These are phyloP conservation scores for Cardiosporidium cionae DNA, from an alignment of 169 alveolate genomes.

Conservation along the genomic window DNA sequence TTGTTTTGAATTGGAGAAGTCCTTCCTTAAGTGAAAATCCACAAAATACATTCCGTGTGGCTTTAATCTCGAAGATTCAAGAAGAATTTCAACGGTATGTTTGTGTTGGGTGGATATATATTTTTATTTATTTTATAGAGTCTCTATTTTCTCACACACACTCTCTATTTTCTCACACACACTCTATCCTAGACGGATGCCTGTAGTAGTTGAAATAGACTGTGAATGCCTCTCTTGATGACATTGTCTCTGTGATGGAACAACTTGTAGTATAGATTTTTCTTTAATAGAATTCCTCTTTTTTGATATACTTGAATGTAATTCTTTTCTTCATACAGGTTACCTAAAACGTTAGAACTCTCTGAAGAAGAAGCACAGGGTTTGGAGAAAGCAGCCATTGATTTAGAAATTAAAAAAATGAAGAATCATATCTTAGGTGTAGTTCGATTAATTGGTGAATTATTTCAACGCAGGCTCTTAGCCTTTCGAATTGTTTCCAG, in stretches of 20 bases:
- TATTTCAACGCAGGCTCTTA: slow-evolving; percentile 70
- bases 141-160: no score
- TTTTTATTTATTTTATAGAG: no score
- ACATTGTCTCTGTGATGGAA: no score
- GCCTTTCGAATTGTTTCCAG: slow-evolving; percentile 71
- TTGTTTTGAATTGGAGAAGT: slow-evolving; percentile 6
- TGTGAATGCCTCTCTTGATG: no score
- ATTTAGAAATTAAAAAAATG: slow-evolving; percentile 41
- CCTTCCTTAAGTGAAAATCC: neutral
- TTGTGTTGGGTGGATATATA: no score
- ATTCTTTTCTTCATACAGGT: no score
- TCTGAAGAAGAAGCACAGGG: slow-evolving; percentile 42
- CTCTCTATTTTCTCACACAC: no score
- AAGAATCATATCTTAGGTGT: slow-evolving; percentile 75
- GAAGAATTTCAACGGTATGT: slow-evolving; percentile 25
- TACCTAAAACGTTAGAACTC: slow-evolving; percentile 40
- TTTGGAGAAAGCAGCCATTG: slow-evolving; percentile 34
- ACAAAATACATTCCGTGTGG: neutral
- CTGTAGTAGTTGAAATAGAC: no score
- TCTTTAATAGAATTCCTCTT: no score
- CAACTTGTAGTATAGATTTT: no score
- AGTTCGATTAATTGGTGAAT: slow-evolving; percentile 77
- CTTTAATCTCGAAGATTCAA: slow-evolving; percentile 5
- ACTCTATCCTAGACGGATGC: no score
- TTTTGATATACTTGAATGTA: no score